Base-by-base conservation (phyloP, 1,139 yeast genomes). In the Petasospora rhodanensis region DNA sequence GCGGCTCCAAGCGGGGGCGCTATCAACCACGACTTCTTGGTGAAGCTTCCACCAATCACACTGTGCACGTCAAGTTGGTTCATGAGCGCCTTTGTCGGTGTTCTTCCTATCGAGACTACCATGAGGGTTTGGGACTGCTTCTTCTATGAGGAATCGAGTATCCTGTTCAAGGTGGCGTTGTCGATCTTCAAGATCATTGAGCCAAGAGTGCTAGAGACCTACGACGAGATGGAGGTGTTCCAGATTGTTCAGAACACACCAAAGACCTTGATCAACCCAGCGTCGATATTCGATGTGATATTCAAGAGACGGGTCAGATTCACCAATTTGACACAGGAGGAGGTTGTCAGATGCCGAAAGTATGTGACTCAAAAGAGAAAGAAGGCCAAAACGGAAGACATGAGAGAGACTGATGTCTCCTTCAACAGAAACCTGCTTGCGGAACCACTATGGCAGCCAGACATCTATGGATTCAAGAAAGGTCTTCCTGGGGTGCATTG, bases 51-150 rank as follows among this genome's bases (percentile, higher is more conserved):
- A 1, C 95, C 96, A 1, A 76, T 91, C 5, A 84, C 96, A 1
- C 67, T 91, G 26, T 94, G 95, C 45, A 89, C 97, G 0, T 89
- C 96, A 0, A 80, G 95, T 30, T 91, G 98, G 98, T 91, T 91
- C 56, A 91, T 91, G 98, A 83, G 96, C 43, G 73, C 86, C 6
- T 91, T 83, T 60, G 86, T 89, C 24, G 95, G 95, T 0, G 75
- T 79, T 2, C 60, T 91, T 25, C 98, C 97, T 0, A 75, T 85
- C 13, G 97, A 91, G 54, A 77, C 94, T 0, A 81, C 85, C 9
- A 63, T 91, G 32, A 64, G 97, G 37, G 80, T 91, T 0, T 91
- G 98, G 98, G 98, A 91, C 57, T 84, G 93, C 32, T 61, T 91
- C 36, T 89, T 94, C 68, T 86, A 82, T 52, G 97, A 91, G 55